Base-by-base conservation (phyloP, 345 rosid species). In the Melastoma malabathricum region DNA sequence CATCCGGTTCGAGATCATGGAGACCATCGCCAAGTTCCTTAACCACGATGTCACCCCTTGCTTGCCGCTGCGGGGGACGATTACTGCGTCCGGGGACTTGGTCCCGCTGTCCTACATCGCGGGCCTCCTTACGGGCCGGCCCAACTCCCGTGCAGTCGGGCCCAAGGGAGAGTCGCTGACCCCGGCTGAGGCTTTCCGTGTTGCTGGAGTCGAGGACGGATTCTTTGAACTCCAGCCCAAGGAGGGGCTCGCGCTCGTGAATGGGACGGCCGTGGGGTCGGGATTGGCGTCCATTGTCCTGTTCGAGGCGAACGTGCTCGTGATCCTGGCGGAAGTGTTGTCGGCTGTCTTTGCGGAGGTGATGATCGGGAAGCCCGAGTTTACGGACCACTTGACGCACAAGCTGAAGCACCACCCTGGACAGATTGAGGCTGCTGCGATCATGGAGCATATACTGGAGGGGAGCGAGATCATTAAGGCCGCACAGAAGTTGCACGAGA, bases 91-190 rank as follows among this genome's bases (percentile, higher is more conserved):
- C 0, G 92, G 84, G 0, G 87, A 83, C 66, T 79, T 83, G 17
- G 79, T 83, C 17, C 87, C 81, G 0, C 69, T 83, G 9, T 83
- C 92, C 48, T 83, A 83, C 72, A 80, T 83, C 22, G 87, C 79
- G 0, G 92, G 84, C 14, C 52, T 83, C 22, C 75, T 80, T 7
- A 80, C 75, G 3, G 87, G 82, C 25, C 61, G 92, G 50, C 73
- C 76, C 2, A 83, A 83, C 51, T 75, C 87, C 13, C 72, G 54
- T 55, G 79, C 82, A 5, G 49, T 66, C 3, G 83, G 90, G n/a
- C 82, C 90, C 2, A 52, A 68, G 1, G 82, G 86, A 12, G 80
- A 83, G 56, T 16, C 53, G 10, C 66, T 79, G 39, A 46, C 59
- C 57, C 73, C 86, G 34, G 18, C 56, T 19, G 78, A 79, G 47